Conservation (phyloP, 129 eudicot genomes). For the Daucus carota region DH1_v3.0 NC_030386.2:39692001-39692500, state of each 20-base stretch:
- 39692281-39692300: background rate
- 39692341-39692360: too few species aligned
- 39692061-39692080: too few species aligned
- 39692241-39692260: background rate
- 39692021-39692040: too few species aligned
- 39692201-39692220: background rate
- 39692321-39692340: background rate
- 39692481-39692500: slow-evolving; percentile 67
- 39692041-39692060: too few species aligned
- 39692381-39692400: background rate
- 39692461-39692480: slow-evolving; percentile 42
- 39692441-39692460: slow-evolving; percentile 43
- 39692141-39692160: background rate
- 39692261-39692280: background rate
- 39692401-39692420: background rate
- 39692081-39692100: too few species aligned
- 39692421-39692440: slow-evolving; percentile 1
- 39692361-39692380: background rate
- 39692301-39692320: background rate
- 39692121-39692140: background rate
- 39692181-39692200: background rate
- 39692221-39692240: background rate
- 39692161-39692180: background rate
- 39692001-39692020: too few species aligned
- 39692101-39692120: background rate